Conservation (phyloP, 2,329 filamentous ascomycete species). For the Fusarium sp. region DNA sequence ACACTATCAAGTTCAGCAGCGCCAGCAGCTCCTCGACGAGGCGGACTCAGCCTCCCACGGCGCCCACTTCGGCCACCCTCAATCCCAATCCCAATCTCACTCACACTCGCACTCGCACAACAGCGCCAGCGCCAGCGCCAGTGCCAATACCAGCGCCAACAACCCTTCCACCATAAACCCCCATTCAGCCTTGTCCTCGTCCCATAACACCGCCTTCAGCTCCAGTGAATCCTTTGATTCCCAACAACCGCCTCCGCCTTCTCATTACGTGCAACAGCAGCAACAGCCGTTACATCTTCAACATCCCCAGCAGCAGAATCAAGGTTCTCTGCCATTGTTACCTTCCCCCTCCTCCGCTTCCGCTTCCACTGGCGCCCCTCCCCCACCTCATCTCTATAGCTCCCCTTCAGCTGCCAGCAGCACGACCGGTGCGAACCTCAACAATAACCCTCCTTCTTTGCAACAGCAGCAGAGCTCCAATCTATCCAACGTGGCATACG, state of each 20-base stretch:
- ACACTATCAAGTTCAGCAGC: slow-evolving; percentile 37
- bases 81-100: slow-evolving; percentile 21
- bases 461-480: slow-evolving; percentile 46
- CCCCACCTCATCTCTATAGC: slow-evolving; percentile 49
- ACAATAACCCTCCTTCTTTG: slow-evolving; percentile 47
- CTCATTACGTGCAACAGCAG: slow-evolving; percentile 46
- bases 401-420: slow-evolving; percentile 43
- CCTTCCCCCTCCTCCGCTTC: slow-evolving; percentile 33
- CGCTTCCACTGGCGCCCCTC: slow-evolving; percentile 30
- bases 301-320: slow-evolving; percentile 38
- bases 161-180: slow-evolving; percentile 47
- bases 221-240: slow-evolving; percentile 61
- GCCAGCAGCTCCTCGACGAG: slow-evolving; percentile 40
- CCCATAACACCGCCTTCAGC: slow-evolving; percentile 54
- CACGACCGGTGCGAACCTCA: slow-evolving; percentile 38
- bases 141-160: slow-evolving; percentile 30
- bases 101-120: slow-evolving; percentile 22
- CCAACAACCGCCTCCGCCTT: slow-evolving; percentile 36
- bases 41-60: slow-evolving; percentile 47
- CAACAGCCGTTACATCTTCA: slow-evolving; percentile 43
- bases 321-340: slow-evolving; percentile 34
- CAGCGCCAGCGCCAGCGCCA: slow-evolving; percentile 13
- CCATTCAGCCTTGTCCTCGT: slow-evolving; percentile 59
- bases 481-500: slow-evolving; percentile 45
- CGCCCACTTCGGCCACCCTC: slow-evolving; percentile 36